Percentiles rank a stretch among this genome's conserved stretches.
Evolutionary conservation across 495 filamentous ascomycete species (phyloP).

Genomic region (Penicillium subrubescens): DNA sequence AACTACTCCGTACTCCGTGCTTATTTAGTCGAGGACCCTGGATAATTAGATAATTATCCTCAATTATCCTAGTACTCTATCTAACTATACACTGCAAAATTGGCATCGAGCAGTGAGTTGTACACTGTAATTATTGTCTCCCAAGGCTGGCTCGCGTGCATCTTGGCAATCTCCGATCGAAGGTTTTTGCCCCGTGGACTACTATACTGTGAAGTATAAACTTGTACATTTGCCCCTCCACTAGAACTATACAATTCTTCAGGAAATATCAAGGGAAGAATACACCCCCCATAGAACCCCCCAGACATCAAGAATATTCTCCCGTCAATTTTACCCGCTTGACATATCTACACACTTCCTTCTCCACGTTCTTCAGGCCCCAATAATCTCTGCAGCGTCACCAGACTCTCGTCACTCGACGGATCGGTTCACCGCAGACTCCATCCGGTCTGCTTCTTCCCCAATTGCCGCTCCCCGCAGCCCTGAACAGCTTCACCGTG

Average conservation of each 20-base stretch:
- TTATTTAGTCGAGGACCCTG: not conserved
- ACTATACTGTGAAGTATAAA: not conserved
- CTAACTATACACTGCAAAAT: not conserved
- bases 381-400: not conserved
- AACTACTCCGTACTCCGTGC: not conserved
- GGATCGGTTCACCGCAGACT: constrained; percentile 45
- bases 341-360: not conserved
- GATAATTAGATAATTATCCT: not conserved
- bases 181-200: not conserved
- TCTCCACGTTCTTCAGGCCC: not conserved
- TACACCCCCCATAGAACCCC: not conserved
- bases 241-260: not conserved
- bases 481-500: constrained; percentile 37
- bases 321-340: not conserved
- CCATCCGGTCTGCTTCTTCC: constrained; percentile 32
- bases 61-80: not conserved
- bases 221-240: not conserved
- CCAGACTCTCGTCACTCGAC: constrained; percentile 6
- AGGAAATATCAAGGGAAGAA: not conserved
- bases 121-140: not conserved
- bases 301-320: not conserved
- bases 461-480: constrained; percentile 31
- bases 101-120: not conserved
- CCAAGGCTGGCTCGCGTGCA: not conserved
- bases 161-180: not conserved